These are phyloP conservation scores for Beauveria varroae DNA, from an alignment of 2,329 filamentous ascomycete genomes.

Conservation along the genomic window DNA sequence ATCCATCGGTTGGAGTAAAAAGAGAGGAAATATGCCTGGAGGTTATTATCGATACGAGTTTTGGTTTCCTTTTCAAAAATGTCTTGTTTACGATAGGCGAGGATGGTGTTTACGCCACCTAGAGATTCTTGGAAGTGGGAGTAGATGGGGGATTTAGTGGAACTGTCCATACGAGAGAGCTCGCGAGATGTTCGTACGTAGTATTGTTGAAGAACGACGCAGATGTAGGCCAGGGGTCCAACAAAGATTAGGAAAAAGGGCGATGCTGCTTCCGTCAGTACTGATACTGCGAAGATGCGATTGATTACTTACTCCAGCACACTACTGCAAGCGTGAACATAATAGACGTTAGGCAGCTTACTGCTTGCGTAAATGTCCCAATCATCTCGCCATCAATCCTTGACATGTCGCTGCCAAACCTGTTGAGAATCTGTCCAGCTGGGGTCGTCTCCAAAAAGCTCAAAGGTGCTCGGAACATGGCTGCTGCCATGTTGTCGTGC, in stretches of 20 bases:
- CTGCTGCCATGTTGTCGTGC: slow-evolving; percentile 85
- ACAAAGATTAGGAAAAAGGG: slow-evolving; percentile 63
- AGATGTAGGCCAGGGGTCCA: slow-evolving; percentile 65
- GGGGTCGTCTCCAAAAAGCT: slow-evolving; percentile 92
- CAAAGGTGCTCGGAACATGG: slow-evolving; percentile 91
- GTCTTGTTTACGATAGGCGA: slow-evolving; percentile 74
- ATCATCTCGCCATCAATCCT: slow-evolving; percentile 15
- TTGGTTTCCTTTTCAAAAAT: slow-evolving; percentile 82
- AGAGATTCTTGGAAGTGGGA: slow-evolving; percentile 91
- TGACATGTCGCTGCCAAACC: slow-evolving; percentile 67
- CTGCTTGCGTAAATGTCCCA: slow-evolving; percentile 10
- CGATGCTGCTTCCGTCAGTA: slow-evolving; percentile 71
- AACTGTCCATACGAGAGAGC: slow-evolving; percentile 81
- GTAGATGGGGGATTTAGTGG: slow-evolving; percentile 83
- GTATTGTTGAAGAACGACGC: slow-evolving; percentile 84
- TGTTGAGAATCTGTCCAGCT: slow-evolving; percentile 79
- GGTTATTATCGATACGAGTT: slow-evolving; percentile 83
- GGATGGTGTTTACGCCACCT: slow-evolving; percentile 80
- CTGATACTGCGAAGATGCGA: slow-evolving; percentile 69
- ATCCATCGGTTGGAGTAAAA: slow-evolving; percentile 85
- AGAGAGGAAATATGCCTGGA: slow-evolving; percentile 81
- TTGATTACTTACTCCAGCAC: slow-evolving; percentile 63
- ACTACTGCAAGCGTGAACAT: slow-evolving; percentile 65
- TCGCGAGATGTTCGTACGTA: slow-evolving; percentile 86
- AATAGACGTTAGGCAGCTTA: slow-evolving; percentile 11